These are phyloP conservation scores for Saccharomyces hybrid DNA, from an alignment of 1,139 yeast species.

Conservation along the genomic window DNA sequence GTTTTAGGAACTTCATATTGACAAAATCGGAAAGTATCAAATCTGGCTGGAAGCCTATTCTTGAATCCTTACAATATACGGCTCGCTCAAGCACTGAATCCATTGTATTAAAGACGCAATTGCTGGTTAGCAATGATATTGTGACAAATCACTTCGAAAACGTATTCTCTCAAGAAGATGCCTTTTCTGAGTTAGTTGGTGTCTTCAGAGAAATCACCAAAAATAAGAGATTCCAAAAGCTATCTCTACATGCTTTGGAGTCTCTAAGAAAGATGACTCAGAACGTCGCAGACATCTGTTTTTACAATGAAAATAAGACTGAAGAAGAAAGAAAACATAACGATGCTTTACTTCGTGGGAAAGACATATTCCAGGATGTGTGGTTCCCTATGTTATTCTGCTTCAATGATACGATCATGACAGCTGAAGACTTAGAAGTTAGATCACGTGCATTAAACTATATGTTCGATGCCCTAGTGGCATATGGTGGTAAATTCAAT, in stretches of 20 bases:
- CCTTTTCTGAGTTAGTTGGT: slow-evolving; percentile 64
- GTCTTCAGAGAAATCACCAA: slow-evolving; percentile 79
- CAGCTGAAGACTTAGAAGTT: slow-evolving; percentile 89
- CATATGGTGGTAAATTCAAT: slow-evolving; percentile 71
- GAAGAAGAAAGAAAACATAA: slow-evolving; percentile 45
- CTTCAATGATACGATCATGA: slow-evolving; percentile 84
- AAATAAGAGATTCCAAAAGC: slow-evolving; percentile 74
- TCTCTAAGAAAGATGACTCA: slow-evolving; percentile 60
- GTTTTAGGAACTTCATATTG: slow-evolving; percentile 77
- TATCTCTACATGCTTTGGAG: slow-evolving; percentile 73
- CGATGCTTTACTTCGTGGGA: slow-evolving; percentile 33
- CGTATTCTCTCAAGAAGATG: slow-evolving; percentile 61
- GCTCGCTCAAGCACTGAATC: slow-evolving; percentile 39
- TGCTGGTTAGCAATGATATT: slow-evolving; percentile 51
- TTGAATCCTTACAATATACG: slow-evolving; percentile 53
- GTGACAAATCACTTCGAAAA: slow-evolving; percentile 55
- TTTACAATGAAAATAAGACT: slow-evolving; percentile 39
- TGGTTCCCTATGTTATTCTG: slow-evolving; percentile 76
- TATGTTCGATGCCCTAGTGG: slow-evolving; percentile 73
- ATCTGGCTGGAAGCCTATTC: slow-evolving; percentile 93
- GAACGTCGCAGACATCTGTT: slow-evolving; percentile 43
- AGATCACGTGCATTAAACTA: slow-evolving; percentile 80
- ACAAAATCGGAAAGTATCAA: slow-evolving; percentile 68
- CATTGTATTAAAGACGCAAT: slow-evolving; percentile 57
- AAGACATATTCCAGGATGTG: slow-evolving; percentile 34